Evolutionary conservation across 495 filamentous ascomycete species (phyloP), one percentile per base, ranked within the genome.

Genomic region (Talaromyces liani): DNA sequence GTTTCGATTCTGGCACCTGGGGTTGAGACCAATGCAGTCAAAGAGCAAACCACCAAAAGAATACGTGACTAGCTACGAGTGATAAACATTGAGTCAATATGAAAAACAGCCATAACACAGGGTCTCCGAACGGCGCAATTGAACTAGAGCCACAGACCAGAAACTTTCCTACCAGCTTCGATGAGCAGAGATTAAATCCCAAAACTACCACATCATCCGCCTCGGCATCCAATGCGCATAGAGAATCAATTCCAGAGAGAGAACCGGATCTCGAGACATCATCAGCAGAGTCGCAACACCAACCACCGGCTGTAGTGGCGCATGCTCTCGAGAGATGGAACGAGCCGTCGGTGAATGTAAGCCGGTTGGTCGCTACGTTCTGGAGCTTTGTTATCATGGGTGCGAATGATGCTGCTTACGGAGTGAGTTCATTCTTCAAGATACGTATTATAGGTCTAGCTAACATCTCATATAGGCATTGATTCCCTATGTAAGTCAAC

Each of bases 341-440:
- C 67, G 69, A 82, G 29, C 82, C 89, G 2, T 73, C 78, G 10
- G 77, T 79, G 20, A 94, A 93, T 73, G 77, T 87, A 12, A 85
- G 76, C 65, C 83, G 91, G 18, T 80, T 85, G 7, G 71, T 86
- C 29, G 73, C 87, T 3, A 86, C 87, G n/a, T 86, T 90, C 66
- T 90, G 84, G 79, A 78, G 75, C 55, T 94, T 96, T 68, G 75
- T 91, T 14, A 82, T 91, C 5, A 87, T 94, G 84, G 92, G 92
- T 6, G 81, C 85, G 68, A 94, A 91, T 71, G 92, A 96, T 77
- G 88, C 87, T 20, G 88, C 88, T 1, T 88, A 88, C 66, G 91
- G 91, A 51, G 89, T 91, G 75, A 79, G 85, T 73, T 27, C 60
- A 7, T n/a, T 34, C 6, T 31, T 29, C 5, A 47, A 49, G 31